These are phyloP conservation scores for Diplogelasinospora grovesii DNA, from an alignment of 495 filamentous ascomycete species.

Conservation along the genomic window DNA sequence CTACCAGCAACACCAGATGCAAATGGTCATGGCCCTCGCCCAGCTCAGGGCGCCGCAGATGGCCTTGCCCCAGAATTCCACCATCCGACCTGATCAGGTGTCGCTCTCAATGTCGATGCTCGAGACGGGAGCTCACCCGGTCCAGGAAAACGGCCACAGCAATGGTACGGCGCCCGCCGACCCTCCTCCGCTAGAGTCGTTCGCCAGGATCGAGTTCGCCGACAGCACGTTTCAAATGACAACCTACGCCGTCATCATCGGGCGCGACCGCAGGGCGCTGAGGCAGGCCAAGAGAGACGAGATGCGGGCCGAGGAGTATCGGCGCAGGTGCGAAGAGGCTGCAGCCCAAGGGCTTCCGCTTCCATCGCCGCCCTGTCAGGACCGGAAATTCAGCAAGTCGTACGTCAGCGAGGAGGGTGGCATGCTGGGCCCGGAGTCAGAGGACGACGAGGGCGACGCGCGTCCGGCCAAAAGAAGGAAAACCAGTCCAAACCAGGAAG, in stretches of 20 bases:
- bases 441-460: slow-evolving; percentile 34
- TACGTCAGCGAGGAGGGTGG: slow-evolving; percentile 48
- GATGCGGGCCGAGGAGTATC: slow-evolving; percentile 31
- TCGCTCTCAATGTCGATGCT: slow-evolving; percentile 16
- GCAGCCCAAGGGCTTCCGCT: slow-evolving; percentile 32
- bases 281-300: slow-evolving; percentile 37
- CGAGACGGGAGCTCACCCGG: slow-evolving; percentile 4
- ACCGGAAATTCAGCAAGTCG: slow-evolving; percentile 45
- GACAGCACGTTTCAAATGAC: slow-evolving; percentile 48
- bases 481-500: slow-evolving; percentile 14
- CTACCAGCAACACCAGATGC: slow-evolving; percentile 10
- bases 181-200: slow-evolving; percentile 40
- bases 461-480: slow-evolving; percentile 35
- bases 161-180: slow-evolving; percentile 14
- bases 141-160: slow-evolving; percentile 2
- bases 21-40: slow-evolving; percentile 22
- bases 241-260: slow-evolving; percentile 45
- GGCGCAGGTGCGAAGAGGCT: slow-evolving; percentile 30
- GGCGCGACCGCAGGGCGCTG: slow-evolving; percentile 41
- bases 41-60: slow-evolving; percentile 13
- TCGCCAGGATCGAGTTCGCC: slow-evolving; percentile 45
- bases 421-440: slow-evolving; percentile 45
- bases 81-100: slow-evolving; percentile 27
- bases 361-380: slow-evolving; percentile 29
- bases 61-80: slow-evolving; percentile 14